phyloP scores from a whole-genome alignment of 1,139 yeast genomes.

The Scheffersomyces illinoinensis region DNA sequence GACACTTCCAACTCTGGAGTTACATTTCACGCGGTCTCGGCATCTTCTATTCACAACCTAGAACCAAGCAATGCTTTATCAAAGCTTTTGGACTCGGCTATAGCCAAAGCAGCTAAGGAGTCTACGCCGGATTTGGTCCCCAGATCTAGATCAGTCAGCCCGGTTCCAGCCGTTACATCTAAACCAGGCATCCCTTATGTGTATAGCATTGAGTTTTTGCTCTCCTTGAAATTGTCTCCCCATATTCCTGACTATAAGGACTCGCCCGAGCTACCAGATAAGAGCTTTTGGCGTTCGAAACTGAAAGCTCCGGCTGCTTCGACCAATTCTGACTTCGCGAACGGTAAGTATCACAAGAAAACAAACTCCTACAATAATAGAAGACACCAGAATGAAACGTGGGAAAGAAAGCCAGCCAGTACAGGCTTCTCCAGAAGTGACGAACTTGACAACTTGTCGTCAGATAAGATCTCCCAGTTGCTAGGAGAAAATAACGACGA shows the following conservation, averaged over 20 bases:
- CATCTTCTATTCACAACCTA: conserved; percentile 10
- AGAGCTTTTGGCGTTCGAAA: conserved; percentile 42
- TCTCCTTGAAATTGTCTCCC: conserved; percentile 37
- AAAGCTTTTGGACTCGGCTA: conserved; percentile 36
- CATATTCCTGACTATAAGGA: conserved; percentile 28
- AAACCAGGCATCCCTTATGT: conserved; percentile 14
- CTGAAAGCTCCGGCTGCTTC: conserved; percentile 9
- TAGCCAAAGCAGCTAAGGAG: conserved; percentile 52
- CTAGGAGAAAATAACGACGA: conserved; percentile 44
- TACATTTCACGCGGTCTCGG: conserved; percentile 1
- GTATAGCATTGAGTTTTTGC: conserved; percentile 41
- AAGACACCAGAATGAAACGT: conserved; percentile 22
- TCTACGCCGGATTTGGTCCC: conserved; percentile 40
- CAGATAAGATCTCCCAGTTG: conserved; percentile 32
- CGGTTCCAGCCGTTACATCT: conserved; percentile 7
- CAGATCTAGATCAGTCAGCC: conserved; percentile 17
- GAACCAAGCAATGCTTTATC: conserved; percentile 43
- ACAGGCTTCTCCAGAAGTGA: conserved; percentile 19
- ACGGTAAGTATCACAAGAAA: conserved; percentile 13
- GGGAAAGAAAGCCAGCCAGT: conserved; percentile 30
- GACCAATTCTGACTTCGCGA: background rate
- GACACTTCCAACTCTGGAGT: conserved; percentile 2
- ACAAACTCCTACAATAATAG: conserved; percentile 12
- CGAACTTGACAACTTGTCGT: conserved; percentile 30
- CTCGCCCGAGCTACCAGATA: conserved; percentile 37